These are phyloP conservation scores for Neoboletus magnificus DNA, from an alignment of 768 basidiomycete species.

Conservation along the genomic window DNA sequence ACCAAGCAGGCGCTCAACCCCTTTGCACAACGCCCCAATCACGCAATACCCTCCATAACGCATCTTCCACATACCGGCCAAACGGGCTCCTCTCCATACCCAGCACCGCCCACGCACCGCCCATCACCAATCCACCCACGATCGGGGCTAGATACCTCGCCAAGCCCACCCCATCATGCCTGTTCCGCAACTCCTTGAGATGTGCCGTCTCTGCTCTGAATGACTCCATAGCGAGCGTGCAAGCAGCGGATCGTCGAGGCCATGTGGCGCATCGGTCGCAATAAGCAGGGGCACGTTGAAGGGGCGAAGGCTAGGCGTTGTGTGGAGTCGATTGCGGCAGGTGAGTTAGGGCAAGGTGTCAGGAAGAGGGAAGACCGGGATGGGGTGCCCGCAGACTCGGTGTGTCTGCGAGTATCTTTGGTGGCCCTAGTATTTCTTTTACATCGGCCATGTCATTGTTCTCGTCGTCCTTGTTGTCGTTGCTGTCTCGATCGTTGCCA, in stretches of 20 bases:
- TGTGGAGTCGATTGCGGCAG: constrained; percentile 44
- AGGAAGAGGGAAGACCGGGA: constrained; percentile 47
- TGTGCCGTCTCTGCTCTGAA: constrained; percentile 36
- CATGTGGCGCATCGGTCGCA: constrained; percentile 54
- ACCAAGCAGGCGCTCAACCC: constrained; percentile 29
- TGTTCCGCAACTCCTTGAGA: constrained; percentile 40
- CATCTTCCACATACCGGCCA: constrained; percentile 62
- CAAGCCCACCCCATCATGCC: constrained; percentile 49
- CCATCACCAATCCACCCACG: constrained; percentile 68
- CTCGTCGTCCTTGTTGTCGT: not conserved
- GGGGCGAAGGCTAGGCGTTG: constrained; percentile 23
- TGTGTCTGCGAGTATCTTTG: constrained; percentile 18
- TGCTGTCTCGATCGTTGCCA: not conserved
- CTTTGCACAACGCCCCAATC: constrained; percentile 48
- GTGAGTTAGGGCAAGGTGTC: constrained; percentile 36
- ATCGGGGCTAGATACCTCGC: constrained; percentile 53
- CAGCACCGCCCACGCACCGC: constrained; percentile 52
- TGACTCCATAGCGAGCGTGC: constrained; percentile 41
- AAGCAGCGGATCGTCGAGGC: constrained; percentile 42
- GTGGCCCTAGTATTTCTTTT: constrained; percentile 9
- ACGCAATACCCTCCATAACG: constrained; percentile 63
- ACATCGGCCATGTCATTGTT: not conserved
- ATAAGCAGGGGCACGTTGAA: constrained; percentile 64
- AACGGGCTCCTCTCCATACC: constrained; percentile 78
- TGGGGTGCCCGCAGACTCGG: constrained; percentile 24